Base-by-base conservation (phyloP, 495 filamentous ascomycete species). In the Xylaria cubensis region DNA sequence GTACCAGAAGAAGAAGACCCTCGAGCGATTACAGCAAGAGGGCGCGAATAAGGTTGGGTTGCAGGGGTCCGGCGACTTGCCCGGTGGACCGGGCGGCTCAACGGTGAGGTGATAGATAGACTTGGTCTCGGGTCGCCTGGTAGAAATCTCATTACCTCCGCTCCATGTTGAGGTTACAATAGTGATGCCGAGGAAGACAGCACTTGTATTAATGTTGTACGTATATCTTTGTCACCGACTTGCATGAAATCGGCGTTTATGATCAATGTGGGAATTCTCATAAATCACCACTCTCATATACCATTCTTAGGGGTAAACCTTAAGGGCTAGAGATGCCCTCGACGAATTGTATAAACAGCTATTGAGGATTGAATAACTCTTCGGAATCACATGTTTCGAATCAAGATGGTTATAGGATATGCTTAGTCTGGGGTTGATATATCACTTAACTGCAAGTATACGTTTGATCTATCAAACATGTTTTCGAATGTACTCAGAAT, bases 21-120 rank as follows among this genome's bases (percentile, higher is more conserved):
- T 98, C 46, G 90, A 92, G 81, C 88, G 88, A 74, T 87, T 99
- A 71, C 88, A 93, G 80, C 89, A 88, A 32, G 92, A 97, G 80
- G 93, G 93, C 73, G 95, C 92, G 34, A 85, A 88, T 71, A 78
- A 87, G 78, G 86, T 93, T 81, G 79, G 79, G 19, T 75, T 84
- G 34, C 68, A 75, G 24, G 46, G 65, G 13, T 62, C 72, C 15
- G 71, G 70, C 1, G 72, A 74, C 46, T 21, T 50, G 17, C 59
- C 74, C 13, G 71, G 69, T 39, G 56, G 70, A 19, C 73, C 64
- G 29, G 71, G 50, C 8, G 46, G 48, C 42, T 74, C 70, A 42
- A 32, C 19, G 13, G 21, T 50, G 17, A 51, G 46, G 34, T 67
- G 51, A 59, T 4, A 2, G 26, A 29, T 29, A 2, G 5, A 0